phyloP scores from a whole-genome alignment of 2,329 filamentous ascomycete species.

The Lachnellula cervina region DNA sequence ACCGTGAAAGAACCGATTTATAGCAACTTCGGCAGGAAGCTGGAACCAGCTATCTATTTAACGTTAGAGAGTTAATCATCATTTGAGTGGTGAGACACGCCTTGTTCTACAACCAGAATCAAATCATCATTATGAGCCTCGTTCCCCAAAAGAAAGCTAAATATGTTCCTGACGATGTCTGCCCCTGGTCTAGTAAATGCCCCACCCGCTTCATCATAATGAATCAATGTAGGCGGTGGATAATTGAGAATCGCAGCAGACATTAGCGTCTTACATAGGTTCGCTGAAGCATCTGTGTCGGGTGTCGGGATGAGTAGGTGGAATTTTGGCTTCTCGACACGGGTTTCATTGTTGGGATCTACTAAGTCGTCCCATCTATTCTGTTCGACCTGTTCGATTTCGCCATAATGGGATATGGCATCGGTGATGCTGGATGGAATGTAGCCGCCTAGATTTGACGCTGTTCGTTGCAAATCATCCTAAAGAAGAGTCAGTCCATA shows the following conservation, averaged over 20 bases:
- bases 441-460: slow-evolving; percentile 9
- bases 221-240: slow-evolving; percentile 51
- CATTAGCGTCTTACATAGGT: slow-evolving; percentile 53
- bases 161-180: slow-evolving; percentile 11
- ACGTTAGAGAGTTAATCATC: neutral
- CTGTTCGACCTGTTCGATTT: neutral
- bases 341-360: slow-evolving; percentile 5
- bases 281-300: slow-evolving; percentile 36
- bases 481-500: neutral
- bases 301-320: slow-evolving; percentile 47
- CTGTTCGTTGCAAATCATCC: slow-evolving; percentile 13
- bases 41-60: slow-evolving; percentile 47
- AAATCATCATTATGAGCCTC: slow-evolving; percentile 49
- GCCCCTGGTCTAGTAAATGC: neutral
- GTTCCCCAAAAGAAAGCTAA: slow-evolving; percentile 43
- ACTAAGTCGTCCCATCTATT: slow-evolving; percentile 14
- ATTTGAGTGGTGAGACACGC: slow-evolving; percentile 1
- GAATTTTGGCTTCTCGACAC: slow-evolving; percentile 34
- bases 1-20: slow-evolving; percentile 49
- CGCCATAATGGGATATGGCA: slow-evolving; percentile 8
- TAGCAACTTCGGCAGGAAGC: slow-evolving; percentile 49
- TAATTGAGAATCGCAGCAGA: slow-evolving; percentile 56
- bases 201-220: slow-evolving; percentile 27
- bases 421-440: slow-evolving; percentile 13
- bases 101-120: slow-evolving; percentile 47